Percentiles rank a stretch among this genome's conserved stretches.
These are phyloP conservation scores for Mortierella antarctica DNA, from an alignment of 192 early-diverging fungal genomes.

Conservation along the genomic window DNA sequence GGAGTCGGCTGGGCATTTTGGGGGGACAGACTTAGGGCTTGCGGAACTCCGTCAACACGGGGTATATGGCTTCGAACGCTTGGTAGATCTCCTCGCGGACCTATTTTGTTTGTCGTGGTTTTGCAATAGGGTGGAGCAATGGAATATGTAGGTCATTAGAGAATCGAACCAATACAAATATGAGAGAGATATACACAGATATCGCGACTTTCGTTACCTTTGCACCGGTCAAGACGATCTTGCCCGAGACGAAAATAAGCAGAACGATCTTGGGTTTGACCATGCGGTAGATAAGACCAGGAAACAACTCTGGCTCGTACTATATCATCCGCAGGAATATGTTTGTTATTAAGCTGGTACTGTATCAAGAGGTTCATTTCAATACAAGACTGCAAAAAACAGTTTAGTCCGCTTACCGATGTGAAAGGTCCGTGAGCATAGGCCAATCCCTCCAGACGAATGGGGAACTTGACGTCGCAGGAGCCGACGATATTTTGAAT, in stretches of 20 bases:
- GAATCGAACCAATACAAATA: neutral
- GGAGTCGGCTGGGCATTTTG: too few relatives aligned
- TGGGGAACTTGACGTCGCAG: slow-evolving; percentile 99
- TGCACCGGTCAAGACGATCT: slow-evolving; percentile 99
- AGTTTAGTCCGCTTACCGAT: slow-evolving; percentile 67
- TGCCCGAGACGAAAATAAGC: slow-evolving; percentile 98
- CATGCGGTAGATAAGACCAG: slow-evolving; percentile 99
- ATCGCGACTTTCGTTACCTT: slow-evolving; percentile 66
- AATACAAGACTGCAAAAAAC: slow-evolving; percentile 11
- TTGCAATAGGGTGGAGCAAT: neutral
- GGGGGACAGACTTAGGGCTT: slow-evolving; percentile 67
- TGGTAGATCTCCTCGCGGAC: slow-evolving; percentile 97
- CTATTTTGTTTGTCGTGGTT: slow-evolving; percentile 1
- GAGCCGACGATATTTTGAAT: slow-evolving; percentile 99
- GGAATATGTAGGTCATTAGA: neutral
- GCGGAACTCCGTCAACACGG: slow-evolving; percentile 90
- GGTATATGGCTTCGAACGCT: slow-evolving; percentile 98
- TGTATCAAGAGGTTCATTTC: neutral
- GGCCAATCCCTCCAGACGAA: slow-evolving; percentile 96
- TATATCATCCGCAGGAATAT: slow-evolving; percentile 30
- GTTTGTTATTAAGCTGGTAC: neutral
- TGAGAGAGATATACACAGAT: neutral
- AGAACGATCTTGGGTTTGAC: slow-evolving; percentile 98
- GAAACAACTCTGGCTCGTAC: slow-evolving; percentile 99
- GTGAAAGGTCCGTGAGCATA: slow-evolving; percentile 94